Evolutionary conservation across 495 filamentous ascomycete species (phyloP).

Genomic region (Lepidopterella palustris): DNA sequence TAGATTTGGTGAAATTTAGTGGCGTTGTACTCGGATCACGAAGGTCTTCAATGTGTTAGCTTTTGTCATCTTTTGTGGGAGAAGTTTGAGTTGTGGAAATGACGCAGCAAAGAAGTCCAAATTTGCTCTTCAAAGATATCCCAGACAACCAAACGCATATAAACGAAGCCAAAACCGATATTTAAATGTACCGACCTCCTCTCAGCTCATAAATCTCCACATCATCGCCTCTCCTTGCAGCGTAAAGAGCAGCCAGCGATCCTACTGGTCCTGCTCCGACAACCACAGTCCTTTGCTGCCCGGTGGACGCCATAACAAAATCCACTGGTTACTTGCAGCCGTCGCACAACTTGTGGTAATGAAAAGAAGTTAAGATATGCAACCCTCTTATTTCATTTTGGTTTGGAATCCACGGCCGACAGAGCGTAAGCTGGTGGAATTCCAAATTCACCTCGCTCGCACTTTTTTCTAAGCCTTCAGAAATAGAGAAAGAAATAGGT

Average conservation of each 20-base stretch:
- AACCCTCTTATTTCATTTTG: too few relatives aligned
- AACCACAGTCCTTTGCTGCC: slow-evolving; percentile 64
- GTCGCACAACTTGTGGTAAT: too few relatives aligned
- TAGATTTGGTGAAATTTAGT: slow-evolving; percentile 94
- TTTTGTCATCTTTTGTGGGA: neutral
- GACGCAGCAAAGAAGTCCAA: neutral
- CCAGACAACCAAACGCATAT: neutral
- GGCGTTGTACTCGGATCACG: slow-evolving; percentile 76
- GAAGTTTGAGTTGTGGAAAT: neutral
- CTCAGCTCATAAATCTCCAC: slow-evolving; percentile 94
- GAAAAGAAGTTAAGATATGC: too few relatives aligned
- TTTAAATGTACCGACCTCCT: slow-evolving; percentile 51
- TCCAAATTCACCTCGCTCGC: too few relatives aligned
- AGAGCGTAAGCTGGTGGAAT: too few relatives aligned
- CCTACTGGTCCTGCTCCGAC: slow-evolving; percentile 92
- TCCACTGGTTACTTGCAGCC: too few relatives aligned
- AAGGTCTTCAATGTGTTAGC: slow-evolving; percentile 56
- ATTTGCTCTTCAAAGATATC: neutral
- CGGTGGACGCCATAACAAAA: slow-evolving; percentile 7
- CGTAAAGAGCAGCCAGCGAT: slow-evolving; percentile 85
- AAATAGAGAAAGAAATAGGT: too few relatives aligned
- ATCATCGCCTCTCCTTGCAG: slow-evolving; percentile 73
- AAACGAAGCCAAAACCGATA: neutral
- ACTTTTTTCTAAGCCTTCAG: too few relatives aligned
- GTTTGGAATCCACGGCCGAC: too few relatives aligned